Percentiles rank a stretch among this genome's conserved stretches.
Conservation (phyloP, 805 yeast species). For the Schizosaccharomyces osmophilus region DNA sequence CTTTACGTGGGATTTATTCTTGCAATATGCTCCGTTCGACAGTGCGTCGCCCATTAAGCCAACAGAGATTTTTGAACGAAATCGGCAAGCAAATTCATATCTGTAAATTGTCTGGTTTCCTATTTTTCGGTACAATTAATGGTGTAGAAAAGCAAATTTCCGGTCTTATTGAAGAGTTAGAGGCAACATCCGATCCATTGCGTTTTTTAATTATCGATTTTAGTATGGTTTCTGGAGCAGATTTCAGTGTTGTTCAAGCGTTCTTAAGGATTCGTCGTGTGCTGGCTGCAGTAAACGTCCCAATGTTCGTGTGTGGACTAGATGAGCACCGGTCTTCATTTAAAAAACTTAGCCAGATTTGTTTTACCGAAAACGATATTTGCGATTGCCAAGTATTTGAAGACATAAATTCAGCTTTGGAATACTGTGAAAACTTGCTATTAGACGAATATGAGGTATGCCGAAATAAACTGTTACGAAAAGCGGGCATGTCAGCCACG, state of each 20-base stretch:
- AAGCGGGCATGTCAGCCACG: background rate
- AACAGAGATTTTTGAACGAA: slow-evolving; percentile 56
- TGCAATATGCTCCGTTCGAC: slow-evolving; percentile 81
- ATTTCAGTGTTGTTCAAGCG: slow-evolving; percentile 90
- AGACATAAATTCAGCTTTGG: slow-evolving; percentile 53
- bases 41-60: slow-evolving; percentile 72
- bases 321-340: slow-evolving; percentile 37
- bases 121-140: slow-evolving; percentile 89
- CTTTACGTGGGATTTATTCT: slow-evolving; percentile 56
- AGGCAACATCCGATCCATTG: slow-evolving; percentile 30
- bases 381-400: slow-evolving; percentile 36
- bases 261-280: slow-evolving; percentile 67
- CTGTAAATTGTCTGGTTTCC: slow-evolving; percentile 61
- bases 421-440: slow-evolving; percentile 90
- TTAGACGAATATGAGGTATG: slow-evolving; percentile 26
- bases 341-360: slow-evolving; percentile 57
- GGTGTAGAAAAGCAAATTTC: slow-evolving; percentile 62
- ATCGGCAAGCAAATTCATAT: slow-evolving; percentile 83
- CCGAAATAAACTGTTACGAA: background rate
- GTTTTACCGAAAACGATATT: slow-evolving; percentile 23
- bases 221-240: slow-evolving; percentile 53
- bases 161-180: slow-evolving; percentile 30
- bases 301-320: slow-evolving; percentile 57
- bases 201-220: slow-evolving; percentile 66
- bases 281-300: slow-evolving; percentile 41